Evolutionary conservation across 441 rosid species (phyloP).

Genomic region (Lepidium campestre): DNA sequence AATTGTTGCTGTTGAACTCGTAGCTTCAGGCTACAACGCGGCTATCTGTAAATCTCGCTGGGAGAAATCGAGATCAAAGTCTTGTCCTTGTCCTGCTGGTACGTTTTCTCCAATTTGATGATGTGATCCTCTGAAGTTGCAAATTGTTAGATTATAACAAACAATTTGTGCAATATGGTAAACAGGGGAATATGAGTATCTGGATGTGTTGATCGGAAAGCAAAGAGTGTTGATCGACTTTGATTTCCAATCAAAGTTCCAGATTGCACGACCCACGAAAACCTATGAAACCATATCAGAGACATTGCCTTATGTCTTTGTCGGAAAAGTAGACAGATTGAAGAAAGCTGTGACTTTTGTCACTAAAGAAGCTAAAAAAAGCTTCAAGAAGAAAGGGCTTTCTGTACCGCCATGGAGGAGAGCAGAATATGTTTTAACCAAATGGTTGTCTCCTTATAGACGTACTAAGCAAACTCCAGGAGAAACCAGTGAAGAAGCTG

Average conservation of each 20-base stretch:
- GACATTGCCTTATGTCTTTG: slow-evolving; percentile 55
- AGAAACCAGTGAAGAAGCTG: not conserved
- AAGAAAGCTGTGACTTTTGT: slow-evolving; percentile 42
- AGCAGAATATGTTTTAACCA: slow-evolving; percentile 45
- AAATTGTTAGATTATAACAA: not conserved
- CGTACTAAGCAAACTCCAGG: slow-evolving; percentile 15
- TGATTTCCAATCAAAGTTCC: slow-evolving; percentile 67
- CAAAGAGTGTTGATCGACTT: slow-evolving; percentile 59
- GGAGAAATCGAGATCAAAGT: slow-evolving; percentile 32
- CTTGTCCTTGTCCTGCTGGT: slow-evolving; percentile 49
- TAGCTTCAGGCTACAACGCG: slow-evolving; percentile 57
- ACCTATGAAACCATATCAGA: slow-evolving; percentile 42
- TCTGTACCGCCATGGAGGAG: slow-evolving; percentile 76
- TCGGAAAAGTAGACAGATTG: slow-evolving; percentile 54
- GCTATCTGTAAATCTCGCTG: slow-evolving; percentile 63
- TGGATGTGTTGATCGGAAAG: slow-evolving; percentile 49
- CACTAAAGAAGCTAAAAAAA: slow-evolving; percentile 61
- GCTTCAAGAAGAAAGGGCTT: slow-evolving; percentile 68
- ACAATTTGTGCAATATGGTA: not conserved
- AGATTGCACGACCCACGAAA: slow-evolving; percentile 63
- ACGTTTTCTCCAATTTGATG: not conserved
- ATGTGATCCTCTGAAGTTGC: not conserved
- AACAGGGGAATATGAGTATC: slow-evolving; percentile 63
- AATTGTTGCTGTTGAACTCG: slow-evolving; percentile 38
- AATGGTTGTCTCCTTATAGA: slow-evolving; percentile 54